Evolutionary conservation across 805 yeast species (phyloP).

Genomic region (Babjeviella inositovora): DNA sequence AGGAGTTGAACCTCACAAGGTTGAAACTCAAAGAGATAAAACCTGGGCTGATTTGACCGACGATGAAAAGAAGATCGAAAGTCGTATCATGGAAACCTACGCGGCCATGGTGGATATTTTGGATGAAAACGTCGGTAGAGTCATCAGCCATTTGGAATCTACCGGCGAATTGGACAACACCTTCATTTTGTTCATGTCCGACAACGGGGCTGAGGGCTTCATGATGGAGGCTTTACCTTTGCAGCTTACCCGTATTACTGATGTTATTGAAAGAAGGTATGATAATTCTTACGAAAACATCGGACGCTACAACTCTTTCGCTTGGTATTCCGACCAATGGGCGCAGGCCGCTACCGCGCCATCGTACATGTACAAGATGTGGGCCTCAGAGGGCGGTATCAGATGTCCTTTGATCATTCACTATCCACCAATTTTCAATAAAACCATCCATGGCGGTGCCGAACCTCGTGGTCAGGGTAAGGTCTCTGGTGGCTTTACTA

Average conservation of each 20-base stretch:
- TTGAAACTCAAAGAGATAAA: conserved; percentile 20
- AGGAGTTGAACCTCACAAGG: conserved; percentile 24
- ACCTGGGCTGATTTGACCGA: conserved; percentile 24
- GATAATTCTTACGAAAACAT: conserved; percentile 27
- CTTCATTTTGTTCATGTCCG: conserved; percentile 40
- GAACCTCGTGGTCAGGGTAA: conserved; percentile 9
- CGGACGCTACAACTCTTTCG: conserved; percentile 29
- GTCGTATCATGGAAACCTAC: conserved; percentile 34
- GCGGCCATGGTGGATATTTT: conserved; percentile 50
- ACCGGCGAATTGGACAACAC: conserved; percentile 35
- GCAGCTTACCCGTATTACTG: conserved; percentile 9
- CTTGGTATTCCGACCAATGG: conserved; percentile 40
- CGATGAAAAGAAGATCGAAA: conserved; percentile 16
- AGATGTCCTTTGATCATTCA: conserved; percentile 35
- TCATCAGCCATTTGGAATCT: conserved; percentile 20
- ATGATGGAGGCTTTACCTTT: conserved; percentile 39
- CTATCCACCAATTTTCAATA: conserved; percentile 18
- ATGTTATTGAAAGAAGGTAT: conserved; percentile 14
- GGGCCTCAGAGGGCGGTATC: conserved; percentile 46
- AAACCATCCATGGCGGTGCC: too few species aligned
- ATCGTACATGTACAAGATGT: conserved; percentile 32
- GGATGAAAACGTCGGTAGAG: conserved; percentile 34
- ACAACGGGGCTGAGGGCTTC: conserved; percentile 53
- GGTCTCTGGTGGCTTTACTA: conserved; percentile 21
- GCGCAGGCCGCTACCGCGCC: conserved; percentile 52